Evolutionary conservation across 148 eudicot genomes (phyloP).

Genomic region (Amaranthus hypochondriacus): DNA sequence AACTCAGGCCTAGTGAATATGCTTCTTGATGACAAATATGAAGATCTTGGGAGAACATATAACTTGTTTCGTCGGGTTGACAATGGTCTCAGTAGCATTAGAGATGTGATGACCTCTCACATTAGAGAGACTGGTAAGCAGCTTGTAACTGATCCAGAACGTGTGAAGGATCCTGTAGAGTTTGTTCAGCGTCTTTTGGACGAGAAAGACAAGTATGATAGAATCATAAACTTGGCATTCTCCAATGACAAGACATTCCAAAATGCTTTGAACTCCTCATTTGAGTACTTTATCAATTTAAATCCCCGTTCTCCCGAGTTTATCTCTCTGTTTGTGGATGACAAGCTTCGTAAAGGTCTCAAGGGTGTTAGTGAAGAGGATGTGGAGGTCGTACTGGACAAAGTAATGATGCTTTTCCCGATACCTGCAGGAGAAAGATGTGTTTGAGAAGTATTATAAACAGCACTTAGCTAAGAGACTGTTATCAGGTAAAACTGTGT

Average conservation of each 20-base stretch:
- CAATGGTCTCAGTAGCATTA: conserved; percentile 57
- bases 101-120: conserved; percentile 81
- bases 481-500: conserved; percentile 68
- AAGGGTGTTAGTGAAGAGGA: conserved; percentile 75
- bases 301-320: conserved; percentile 68
- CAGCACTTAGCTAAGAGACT: conserved; percentile 85
- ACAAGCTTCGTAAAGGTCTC: conserved; percentile 67
- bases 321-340: conserved; percentile 72
- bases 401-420: conserved; percentile 75
- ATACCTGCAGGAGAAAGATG: conserved; percentile 80
- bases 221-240: conserved; percentile 55
- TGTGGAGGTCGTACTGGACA: conserved; percentile 60
- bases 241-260: conserved; percentile 68
- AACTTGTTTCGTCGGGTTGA: conserved; percentile 62
- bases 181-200: conserved; percentile 71
- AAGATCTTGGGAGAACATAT: conserved; percentile 67
- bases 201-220: conserved; percentile 72
- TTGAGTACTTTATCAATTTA: conserved; percentile 70
- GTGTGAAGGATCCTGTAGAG: conserved; percentile 72
- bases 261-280: conserved; percentile 71
- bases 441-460: conserved; percentile 73
- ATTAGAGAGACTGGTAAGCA: conserved; percentile 69
- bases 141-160: conserved; percentile 86
- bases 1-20: conserved; percentile 71
- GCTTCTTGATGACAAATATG: conserved; percentile 78